phyloP scores from a whole-genome alignment of 495 filamentous ascomycete species.

The Neurospora pannonica region DNA sequence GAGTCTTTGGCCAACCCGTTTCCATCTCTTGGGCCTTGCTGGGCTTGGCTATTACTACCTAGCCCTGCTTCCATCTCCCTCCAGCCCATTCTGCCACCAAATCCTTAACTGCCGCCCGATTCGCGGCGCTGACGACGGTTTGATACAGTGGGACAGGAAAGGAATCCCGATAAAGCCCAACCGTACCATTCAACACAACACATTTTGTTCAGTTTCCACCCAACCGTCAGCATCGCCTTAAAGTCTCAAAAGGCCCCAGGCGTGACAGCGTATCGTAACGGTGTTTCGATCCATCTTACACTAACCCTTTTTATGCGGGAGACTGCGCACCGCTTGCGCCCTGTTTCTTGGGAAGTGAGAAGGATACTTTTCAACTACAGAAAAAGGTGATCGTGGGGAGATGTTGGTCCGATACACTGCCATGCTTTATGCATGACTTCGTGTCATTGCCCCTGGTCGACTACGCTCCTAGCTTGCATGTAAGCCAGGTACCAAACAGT shows the following conservation, averaged over 20 bases:
- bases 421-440: conserved; percentile 34
- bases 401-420: conserved; percentile 10
- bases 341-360: neutral
- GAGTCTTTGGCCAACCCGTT: neutral
- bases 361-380: neutral
- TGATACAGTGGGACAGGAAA: neutral
- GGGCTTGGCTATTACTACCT: conserved; percentile 1
- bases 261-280: neutral
- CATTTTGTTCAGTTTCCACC: neutral
- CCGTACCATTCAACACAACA: neutral
- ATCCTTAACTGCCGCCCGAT: conserved; percentile 8
- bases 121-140: neutral
- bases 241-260: neutral
- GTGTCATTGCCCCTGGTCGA: conserved; percentile 31
- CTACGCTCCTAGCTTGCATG: neutral
- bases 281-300: neutral
- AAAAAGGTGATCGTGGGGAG: neutral
- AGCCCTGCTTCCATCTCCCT: conserved; percentile 5
- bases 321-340: neutral
- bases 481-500: neutral
- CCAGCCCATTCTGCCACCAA: conserved; percentile 12
- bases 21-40: conserved; percentile 4
- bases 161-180: neutral
- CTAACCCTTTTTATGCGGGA: neutral
- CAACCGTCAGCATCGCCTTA: neutral